These are phyloP conservation scores for Dactylellina drechsleri DNA, from an alignment of 2,329 filamentous ascomycete species.

Conservation along the genomic window DNA sequence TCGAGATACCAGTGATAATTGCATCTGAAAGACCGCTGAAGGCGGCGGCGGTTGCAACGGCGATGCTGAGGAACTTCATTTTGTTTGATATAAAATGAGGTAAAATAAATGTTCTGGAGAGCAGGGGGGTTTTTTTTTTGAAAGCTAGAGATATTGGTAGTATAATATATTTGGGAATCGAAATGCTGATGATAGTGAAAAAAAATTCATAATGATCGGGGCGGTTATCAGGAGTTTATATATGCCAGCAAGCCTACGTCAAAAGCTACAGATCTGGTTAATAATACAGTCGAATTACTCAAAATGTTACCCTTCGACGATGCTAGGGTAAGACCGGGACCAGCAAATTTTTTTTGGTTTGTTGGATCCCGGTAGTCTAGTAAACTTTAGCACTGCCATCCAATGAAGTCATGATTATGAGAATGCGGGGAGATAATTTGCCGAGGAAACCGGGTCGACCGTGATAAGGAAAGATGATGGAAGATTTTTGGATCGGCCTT, in stretches of 20 bases:
- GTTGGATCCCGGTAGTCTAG: neutral
- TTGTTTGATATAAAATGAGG: neutral
- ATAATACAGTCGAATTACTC: neutral
- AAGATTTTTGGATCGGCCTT: conserved; percentile 31
- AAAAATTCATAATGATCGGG: no score
- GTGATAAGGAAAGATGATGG: conserved; percentile 14
- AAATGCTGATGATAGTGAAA: conserved; percentile 7
- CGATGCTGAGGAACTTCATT: conserved; percentile 44
- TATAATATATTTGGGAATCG: neutral
- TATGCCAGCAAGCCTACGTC: conserved; percentile 11
- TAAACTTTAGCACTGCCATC: neutral
- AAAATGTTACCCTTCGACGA: conserved; percentile 8
- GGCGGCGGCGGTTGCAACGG: conserved; percentile 20
- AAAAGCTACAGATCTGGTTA: neutral
- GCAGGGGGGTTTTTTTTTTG: neutral
- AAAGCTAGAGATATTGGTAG: neutral
- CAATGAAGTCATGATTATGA: conserved; percentile 46
- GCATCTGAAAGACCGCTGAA: conserved; percentile 51
- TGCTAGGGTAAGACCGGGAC: conserved; percentile 1
- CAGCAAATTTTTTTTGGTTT: neutral
- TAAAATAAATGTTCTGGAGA: neutral
- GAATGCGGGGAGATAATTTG: conserved; percentile 43
- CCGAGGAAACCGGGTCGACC: conserved; percentile 28
- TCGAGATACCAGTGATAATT: conserved; percentile 56
- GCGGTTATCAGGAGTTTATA: conserved; percentile 25